Conservation (phyloP, 169 alveolate genomes). For the Cardiosporidium cionae region DNA sequence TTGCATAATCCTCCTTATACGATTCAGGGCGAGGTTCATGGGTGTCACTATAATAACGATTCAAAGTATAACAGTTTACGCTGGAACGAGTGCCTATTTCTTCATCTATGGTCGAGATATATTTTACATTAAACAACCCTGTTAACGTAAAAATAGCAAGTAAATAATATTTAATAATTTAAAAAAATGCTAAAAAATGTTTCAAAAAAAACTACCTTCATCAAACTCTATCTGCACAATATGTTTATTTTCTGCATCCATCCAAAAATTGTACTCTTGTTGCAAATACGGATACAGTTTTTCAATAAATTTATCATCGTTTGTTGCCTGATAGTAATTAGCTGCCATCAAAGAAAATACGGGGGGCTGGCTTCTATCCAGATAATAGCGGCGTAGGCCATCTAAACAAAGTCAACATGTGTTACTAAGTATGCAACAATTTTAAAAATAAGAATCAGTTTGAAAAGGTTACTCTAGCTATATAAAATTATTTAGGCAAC, state of each 20-base stretch:
- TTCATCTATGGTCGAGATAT: too few species aligned
- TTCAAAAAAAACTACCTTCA: not conserved
- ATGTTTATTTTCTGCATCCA: not conserved
- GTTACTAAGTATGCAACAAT: not conserved
- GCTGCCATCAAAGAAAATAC: slow-evolving; percentile 24
- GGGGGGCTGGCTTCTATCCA: slow-evolving; percentile 37
- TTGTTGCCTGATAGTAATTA: slow-evolving; percentile 15
- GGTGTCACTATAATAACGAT: not conserved
- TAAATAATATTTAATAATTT: too few species aligned
- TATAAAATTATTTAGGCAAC: not conserved
- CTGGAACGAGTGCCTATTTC: too few species aligned
- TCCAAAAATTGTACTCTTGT: not conserved
- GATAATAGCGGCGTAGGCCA: slow-evolving; percentile 35
- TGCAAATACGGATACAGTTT: not conserved
- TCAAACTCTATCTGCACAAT: not conserved
- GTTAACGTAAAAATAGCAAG: too few species aligned
- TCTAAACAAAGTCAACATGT: not conserved
- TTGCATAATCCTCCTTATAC: not conserved
- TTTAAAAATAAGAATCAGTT: not conserved
- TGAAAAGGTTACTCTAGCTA: not conserved
- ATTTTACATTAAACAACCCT: too few species aligned
- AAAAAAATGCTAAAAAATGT: not conserved
- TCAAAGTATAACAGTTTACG: too few species aligned
- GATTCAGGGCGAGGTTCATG: not conserved
- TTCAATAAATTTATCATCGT: not conserved